Conservation (phyloP, 352 stramenopile species). For the Globisporangium yorkense region DNA sequence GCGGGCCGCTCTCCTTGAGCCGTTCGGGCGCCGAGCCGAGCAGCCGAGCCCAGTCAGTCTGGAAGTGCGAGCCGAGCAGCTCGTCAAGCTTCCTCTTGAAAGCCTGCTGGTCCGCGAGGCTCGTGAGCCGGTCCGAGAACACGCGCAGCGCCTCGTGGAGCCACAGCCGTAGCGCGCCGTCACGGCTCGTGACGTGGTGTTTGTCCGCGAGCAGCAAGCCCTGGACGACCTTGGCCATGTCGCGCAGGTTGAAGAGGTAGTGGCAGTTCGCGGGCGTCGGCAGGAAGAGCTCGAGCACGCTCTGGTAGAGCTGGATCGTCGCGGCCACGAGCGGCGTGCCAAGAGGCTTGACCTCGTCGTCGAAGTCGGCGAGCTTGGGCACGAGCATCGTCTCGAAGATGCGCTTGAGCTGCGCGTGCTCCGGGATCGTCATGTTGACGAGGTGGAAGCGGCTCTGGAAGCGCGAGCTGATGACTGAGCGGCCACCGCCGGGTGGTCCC, state of each 20-base stretch:
- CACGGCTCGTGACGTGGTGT: conserved; percentile 55
- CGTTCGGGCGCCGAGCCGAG: conserved; percentile 50
- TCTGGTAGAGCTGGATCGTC: conserved; percentile 86
- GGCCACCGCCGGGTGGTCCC: conserved; percentile 78
- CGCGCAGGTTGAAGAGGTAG: conserved; percentile 87
- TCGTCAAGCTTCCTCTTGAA: conserved; percentile 88
- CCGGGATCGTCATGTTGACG: conserved; percentile 87
- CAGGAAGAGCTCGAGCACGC: conserved; percentile 80
- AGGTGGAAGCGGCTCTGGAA: conserved; percentile 91
- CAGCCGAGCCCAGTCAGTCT: conserved; percentile 71
- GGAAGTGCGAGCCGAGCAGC: conserved; percentile 64
- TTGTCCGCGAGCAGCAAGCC: conserved; percentile 75
- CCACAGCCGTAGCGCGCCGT: conserved; percentile 84
- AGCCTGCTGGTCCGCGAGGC: conserved; percentile 75
- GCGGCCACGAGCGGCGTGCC: conserved; percentile 59
- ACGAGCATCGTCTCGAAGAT: conserved; percentile 90
- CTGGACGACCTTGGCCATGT: conserved; percentile 88
- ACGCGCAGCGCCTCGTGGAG: conserved; percentile 88
- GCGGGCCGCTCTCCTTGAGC: conserved; percentile 70
- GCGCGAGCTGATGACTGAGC: conserved; percentile 84
- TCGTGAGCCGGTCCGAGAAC: conserved; percentile 90
- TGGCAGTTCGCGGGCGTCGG: conserved; percentile 87
- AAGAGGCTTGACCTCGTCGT: conserved; percentile 86
- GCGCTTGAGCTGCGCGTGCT: conserved; percentile 75
- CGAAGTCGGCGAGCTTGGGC: conserved; percentile 80